A percentile compares a stretch with the other conserved stretches of the same genome.
Evolutionary conservation across 2,329 filamentous ascomycete species (phyloP).

Genomic region (Exophiala calicioides): DNA sequence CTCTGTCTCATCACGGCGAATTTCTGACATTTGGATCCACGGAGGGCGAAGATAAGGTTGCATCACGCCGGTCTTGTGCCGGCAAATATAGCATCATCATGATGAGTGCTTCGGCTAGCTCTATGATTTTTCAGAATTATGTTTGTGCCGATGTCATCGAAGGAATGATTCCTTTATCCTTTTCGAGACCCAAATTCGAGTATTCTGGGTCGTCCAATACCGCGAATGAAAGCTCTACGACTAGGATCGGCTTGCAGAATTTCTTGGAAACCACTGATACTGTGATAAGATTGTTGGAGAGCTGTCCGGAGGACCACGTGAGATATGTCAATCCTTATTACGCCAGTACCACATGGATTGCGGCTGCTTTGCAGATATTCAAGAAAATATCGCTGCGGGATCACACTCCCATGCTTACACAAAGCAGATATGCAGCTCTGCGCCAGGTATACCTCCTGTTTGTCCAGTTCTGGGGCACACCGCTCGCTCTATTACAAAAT

Average conservation of each 20-base stretch:
- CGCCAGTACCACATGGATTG: constrained; percentile 38
- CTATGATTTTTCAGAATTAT: constrained; percentile 12
- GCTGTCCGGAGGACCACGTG: constrained; percentile 34
- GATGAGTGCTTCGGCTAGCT: constrained; percentile 7
- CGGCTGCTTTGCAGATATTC: constrained; percentile 34
- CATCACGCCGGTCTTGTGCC: constrained; percentile 1
- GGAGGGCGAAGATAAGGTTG: not conserved
- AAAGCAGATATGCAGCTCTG: constrained; percentile 27
- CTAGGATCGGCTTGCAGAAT: constrained; percentile 12
- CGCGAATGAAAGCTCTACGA: not conserved
- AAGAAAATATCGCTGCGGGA: constrained; percentile 9
- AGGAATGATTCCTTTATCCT: constrained; percentile 6
- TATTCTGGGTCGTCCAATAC: not conserved
- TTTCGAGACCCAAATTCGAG: not conserved
- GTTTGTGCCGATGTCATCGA: constrained; percentile 6
- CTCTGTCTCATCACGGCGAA: constrained; percentile 4
- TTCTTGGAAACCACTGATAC: constrained; percentile 36
- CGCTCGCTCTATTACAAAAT: constrained; percentile 34
- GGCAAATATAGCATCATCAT: constrained; percentile 4
- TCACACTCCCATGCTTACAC: constrained; percentile 9
- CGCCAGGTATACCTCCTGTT: constrained; percentile 33
- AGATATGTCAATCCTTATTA: constrained; percentile 38
- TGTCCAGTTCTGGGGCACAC: constrained; percentile 34
- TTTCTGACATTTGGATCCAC: constrained; percentile 1
- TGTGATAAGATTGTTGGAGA: constrained; percentile 33